Evolutionary conservation across 768 basidiomycete genomes (phyloP), one percentile per base, ranked within the genome.

Genomic region (Coprinopsis marcescibilis): DNA sequence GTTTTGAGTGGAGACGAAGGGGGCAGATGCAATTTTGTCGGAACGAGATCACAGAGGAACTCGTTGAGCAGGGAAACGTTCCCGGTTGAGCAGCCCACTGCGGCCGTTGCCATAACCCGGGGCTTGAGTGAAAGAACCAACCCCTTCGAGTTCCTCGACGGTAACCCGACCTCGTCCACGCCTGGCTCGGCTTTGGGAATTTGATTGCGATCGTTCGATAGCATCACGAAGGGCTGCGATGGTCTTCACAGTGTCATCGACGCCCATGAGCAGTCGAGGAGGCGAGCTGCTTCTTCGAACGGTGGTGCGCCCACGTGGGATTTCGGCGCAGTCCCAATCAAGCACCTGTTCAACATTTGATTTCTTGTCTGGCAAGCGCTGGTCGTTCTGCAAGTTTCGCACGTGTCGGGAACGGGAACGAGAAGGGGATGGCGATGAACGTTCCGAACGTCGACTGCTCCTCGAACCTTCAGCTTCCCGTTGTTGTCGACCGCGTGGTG

Each of bases 51-150:
- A 63, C 46, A 63, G 52, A 29, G 60, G 56, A 20, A 63, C 49
- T 32, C 59, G 52, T 20, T 48, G 34, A 48, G 45, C 43, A 43
- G 35, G 45, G 40, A 45, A 43, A 25, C 51, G 47, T 55, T 72
- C 72, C 23, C 75, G 65, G 45, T 70, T 65, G 42, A 76, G 52
- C 41, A 86, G 60, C 5, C 83, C 85, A 52, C 82, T 85, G 42
- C 83, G 75, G 43, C 83, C 83, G 33, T 65, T 66, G 4, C 82
- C 83, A 49, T 65, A 79, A 7, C 83, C 83, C 29, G 83, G 83
- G 2, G 77, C 81, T 29, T 69, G 65, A n/a, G 63, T 63, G 26
- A 66, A 65, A 38, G 55, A 55, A 24, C 63, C 67, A 15, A 65
- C 51, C 2, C 66, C 74, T 34, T 75, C 72, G 43, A 83, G 62